phyloP scores from a whole-genome alignment of 2,329 filamentous ascomycete species.

The Penicillium janthinellum region DNA sequence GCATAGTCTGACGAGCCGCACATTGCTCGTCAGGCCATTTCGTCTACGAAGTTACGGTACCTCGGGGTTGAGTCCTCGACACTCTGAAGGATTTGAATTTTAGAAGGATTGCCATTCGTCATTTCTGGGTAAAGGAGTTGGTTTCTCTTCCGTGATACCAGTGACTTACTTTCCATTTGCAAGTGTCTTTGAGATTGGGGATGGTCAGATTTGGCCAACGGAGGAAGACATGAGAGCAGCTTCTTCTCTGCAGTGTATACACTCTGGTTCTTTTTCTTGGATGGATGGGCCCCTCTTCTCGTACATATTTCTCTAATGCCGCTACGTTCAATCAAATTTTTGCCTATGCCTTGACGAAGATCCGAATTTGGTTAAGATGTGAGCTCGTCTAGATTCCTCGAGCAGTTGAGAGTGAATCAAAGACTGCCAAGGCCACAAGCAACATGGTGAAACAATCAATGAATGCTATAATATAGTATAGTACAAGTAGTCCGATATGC shows the following conservation, averaged over 20 bases:
- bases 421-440: conserved; percentile 3
- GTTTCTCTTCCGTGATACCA: conserved; percentile 31
- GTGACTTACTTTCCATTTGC: conserved; percentile 27
- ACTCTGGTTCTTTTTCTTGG: conserved; percentile 12
- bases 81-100: conserved; percentile 13
- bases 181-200: conserved; percentile 12
- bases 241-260: conserved; percentile 18
- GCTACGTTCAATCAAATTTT: conserved; percentile 2
- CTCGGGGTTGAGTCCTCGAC: conserved; percentile 4
- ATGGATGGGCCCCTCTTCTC: conserved; percentile 9
- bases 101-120: conserved; percentile 18
- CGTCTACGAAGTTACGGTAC: conserved; percentile 11
- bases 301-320: conserved; percentile 24
- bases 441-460: conserved; percentile 10
- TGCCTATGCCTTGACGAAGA: neutral
- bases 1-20: neutral
- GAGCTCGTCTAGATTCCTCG: neutral
- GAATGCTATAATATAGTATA: conserved; percentile 24
- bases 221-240: neutral
- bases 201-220: conserved; percentile 2
- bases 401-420: neutral
- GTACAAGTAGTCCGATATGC: conserved; percentile 26
- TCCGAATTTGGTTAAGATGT: neutral
- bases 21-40: conserved; percentile 2
- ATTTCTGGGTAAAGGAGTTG: conserved; percentile 30